Base-by-base conservation (phyloP, 345 rosid genomes). In the Fremontodendron californicum region DNA sequence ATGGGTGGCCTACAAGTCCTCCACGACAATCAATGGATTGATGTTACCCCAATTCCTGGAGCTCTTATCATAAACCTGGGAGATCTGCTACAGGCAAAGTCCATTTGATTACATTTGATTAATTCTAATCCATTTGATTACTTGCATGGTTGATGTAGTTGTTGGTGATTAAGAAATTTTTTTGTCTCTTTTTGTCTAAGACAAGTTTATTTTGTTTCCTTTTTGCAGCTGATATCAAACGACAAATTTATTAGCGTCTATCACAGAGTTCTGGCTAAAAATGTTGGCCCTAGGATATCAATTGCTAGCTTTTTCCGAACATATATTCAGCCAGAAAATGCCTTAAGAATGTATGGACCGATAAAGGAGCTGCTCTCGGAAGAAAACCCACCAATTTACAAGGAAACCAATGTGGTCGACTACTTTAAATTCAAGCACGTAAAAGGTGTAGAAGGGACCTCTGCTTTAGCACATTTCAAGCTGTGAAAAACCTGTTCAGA, bases 1-100 rank as follows among this genome's bases (percentile, higher is more conserved):
- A 78, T 82, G 16, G 87, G 89, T 18, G 90, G 89, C 33, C 85
- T 89, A 77, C 89, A 89, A 66, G 62, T 85, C 74, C 62, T 91
- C 58, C 82, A 85, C 69, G 79, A 87, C 64, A 82, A 85, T 27
- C 85, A 77, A 54, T 87, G 90, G 88, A 78, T 91, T 39, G 84
- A 86, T 65, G 87, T 91, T 63, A 79, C 82, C 62, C 79, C 85
- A 6, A 70, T 81, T 45, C 86, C 88, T 2, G 85, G 82, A 52
- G 88, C 85, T 29, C 75, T 87, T 4, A 82, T 87, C 0, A 46
- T 87, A 27, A 87, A 87, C 73, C 73, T 85, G 3, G 90, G 90
- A 19, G 90, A 87, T 74, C 77, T 87, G 31, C 77, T 87, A 29
- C 88, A 87, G 86, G 90, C 85, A 85, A 68, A 78, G n/a, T n/a